Base-by-base conservation (phyloP, 148 eudicot species). In the Salicornia ramosissima region DNA sequence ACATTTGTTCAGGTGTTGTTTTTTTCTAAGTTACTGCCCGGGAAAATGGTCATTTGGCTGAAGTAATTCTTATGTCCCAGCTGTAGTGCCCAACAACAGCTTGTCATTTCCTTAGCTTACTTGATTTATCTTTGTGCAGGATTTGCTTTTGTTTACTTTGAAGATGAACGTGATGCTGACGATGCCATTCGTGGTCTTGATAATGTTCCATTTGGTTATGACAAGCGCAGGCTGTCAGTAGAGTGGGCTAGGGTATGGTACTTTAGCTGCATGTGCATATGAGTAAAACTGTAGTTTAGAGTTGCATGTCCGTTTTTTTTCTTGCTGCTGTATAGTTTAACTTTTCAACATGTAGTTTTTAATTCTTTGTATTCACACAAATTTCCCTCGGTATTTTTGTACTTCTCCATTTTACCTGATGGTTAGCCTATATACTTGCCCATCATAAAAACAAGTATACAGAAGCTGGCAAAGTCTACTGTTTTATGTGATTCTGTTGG, bases 211-310 rank as follows among this genome's bases (percentile, higher is more conserved):
- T 93, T 93, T 80, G 98, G 98, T 16, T 78, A 78, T 73, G 96
- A 86, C 78, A 86, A 81, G 80, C 96, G 95, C 53, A 83, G 73
- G 63, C 71, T 93, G 63, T 90, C 98, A 0, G 95, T 93, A 71
- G 98, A 93, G 79, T 93, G 98, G 98, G 92, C 98, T 21, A 86
- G 79, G 95, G 98, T 93, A 74, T 57, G 80, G 9, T 36, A 62
- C 49, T 47, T 5, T 46, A 63, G 47, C 39, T 25, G 11, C 29
- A 33, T 70, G 19, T 25, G n/a, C 40, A 4, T 6, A 40, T 29
- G 15, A 49, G 19, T 18, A 13, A 14, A 46, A 40, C 9, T 29
- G 29, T 31, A 49, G 22, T 49, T 18, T 4, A 19, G 6, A 16
- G 22, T 14, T 46, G 19, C 5, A 3, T 46, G 15, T 14, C 5